Percentiles rank a stretch among this genome's conserved stretches.
Conservation (phyloP, 805 yeast species). For the Saccharomycopsis sp. region DNA sequence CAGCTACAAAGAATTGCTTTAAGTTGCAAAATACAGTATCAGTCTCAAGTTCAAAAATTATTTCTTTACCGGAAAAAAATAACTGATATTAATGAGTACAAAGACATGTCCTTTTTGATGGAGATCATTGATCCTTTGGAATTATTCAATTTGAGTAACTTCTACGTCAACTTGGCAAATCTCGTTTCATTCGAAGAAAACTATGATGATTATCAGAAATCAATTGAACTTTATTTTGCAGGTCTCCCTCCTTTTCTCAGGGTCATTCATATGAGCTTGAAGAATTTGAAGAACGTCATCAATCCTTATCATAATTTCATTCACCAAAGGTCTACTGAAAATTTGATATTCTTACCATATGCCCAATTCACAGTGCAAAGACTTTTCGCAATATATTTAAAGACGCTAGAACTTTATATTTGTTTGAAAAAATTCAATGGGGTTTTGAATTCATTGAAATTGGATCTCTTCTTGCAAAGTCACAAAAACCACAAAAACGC, state of each 20-base stretch:
- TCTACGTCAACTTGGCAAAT: conserved; percentile 10
- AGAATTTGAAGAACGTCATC: conserved; percentile 13
- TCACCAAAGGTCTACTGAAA: conserved; percentile 9
- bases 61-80: neutral
- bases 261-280: conserved; percentile 12
- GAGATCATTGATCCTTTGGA: conserved; percentile 19
- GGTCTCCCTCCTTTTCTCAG: conserved; percentile 14
- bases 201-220: conserved; percentile 14
- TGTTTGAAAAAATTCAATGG: conserved; percentile 18
- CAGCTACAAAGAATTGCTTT: conserved; percentile 13
- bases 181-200: conserved; percentile 13
- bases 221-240: conserved; percentile 15
- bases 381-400: conserved; percentile 13
- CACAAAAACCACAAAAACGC: neutral
- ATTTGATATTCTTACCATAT: conserved; percentile 15
- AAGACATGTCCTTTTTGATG: conserved; percentile 10
- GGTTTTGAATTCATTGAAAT: conserved; percentile 7
- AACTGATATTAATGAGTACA: conserved; percentile 8
- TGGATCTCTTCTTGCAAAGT: conserved; percentile 12
- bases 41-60: conserved; percentile 5
- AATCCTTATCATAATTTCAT: conserved; percentile 17
- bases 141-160: conserved; percentile 14
- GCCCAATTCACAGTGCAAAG: conserved; percentile 18
- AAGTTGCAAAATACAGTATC: conserved; percentile 9
- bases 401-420: conserved; percentile 14